Evolutionary conservation across 2,329 filamentous ascomycete species (phyloP).

Genomic region (Epichloe amarillans): DNA sequence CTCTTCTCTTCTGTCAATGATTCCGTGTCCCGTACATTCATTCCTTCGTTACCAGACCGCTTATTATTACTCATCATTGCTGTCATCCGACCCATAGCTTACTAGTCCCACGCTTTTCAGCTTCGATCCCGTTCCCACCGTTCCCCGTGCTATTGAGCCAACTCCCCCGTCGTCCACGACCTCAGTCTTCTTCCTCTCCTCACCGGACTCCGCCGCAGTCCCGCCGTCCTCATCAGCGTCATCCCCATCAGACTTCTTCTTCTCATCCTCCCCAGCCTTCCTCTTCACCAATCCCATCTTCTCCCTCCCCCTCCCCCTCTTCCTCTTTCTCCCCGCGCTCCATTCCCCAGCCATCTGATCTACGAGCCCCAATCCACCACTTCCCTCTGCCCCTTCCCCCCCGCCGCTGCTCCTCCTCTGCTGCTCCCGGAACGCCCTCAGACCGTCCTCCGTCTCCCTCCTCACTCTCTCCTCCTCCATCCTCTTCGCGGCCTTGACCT

Average conservation of each 20-base stretch:
- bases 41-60: too few species aligned
- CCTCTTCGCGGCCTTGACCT: slow-evolving; percentile 35
- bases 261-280: slow-evolving; percentile 5
- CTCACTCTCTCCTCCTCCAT: slow-evolving; percentile 40
- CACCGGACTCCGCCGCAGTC: not conserved
- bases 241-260: not conserved
- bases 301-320: slow-evolving; percentile 10
- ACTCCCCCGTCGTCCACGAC: not conserved
- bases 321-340: slow-evolving; percentile 16
- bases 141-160: not conserved
- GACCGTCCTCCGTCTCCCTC: slow-evolving; percentile 42
- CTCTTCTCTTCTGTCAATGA: not conserved
- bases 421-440: slow-evolving; percentile 41
- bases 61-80: slow-evolving; percentile 24
- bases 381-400: slow-evolving; percentile 21
- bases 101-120: slow-evolving; percentile 30
- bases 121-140: not conserved
- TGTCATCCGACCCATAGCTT: slow-evolving; percentile 41
- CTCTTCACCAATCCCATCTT: slow-evolving; percentile 4
- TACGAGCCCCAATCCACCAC: slow-evolving; percentile 20
- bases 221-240: too few species aligned
- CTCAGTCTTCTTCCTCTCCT: slow-evolving; percentile 6
- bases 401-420: slow-evolving; percentile 26
- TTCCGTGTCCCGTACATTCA: too few species aligned
- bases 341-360: not conserved